Percentiles rank a stretch among this genome's conserved stretches.
These are phyloP conservation scores for Yamadazyma triangularis DNA, from an alignment of 1,139 yeast species.

Conservation along the genomic window DNA sequence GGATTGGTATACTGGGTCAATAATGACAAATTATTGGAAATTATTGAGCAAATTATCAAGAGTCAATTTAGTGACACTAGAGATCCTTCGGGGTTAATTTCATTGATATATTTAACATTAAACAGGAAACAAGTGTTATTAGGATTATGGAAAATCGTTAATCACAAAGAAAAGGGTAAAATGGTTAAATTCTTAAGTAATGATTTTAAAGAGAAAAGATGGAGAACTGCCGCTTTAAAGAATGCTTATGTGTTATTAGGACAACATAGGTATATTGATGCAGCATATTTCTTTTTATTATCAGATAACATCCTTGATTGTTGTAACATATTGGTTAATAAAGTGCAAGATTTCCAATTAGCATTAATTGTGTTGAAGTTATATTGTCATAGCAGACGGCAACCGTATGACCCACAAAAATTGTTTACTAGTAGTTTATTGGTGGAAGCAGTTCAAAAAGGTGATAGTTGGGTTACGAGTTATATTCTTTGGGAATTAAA, in stretches of 20 bases:
- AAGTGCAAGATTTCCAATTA: constrained; percentile 61
- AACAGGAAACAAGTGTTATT: constrained; percentile 70
- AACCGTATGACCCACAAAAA: constrained; percentile 5
- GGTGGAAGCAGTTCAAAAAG: constrained; percentile 54
- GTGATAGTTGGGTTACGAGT: constrained; percentile 79
- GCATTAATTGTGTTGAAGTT: constrained; percentile 81
- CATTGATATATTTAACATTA: constrained; percentile 75
- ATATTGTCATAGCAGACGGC: constrained; percentile 33
- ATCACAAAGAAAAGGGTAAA: constrained; percentile 78
- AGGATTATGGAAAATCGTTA: constrained; percentile 79
- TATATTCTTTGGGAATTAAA: constrained; percentile 74
- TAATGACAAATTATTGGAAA: constrained; percentile 39
- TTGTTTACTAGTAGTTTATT: constrained; percentile 47
- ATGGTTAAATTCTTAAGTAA: constrained; percentile 72
- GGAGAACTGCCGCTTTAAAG: constrained; percentile 86
- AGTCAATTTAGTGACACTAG: constrained; percentile 58
- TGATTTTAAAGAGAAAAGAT: constrained; percentile 68
- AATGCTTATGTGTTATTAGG: constrained; percentile 90
- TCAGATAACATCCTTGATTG: constrained; percentile 76
- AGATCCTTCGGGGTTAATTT: constrained; percentile 69
- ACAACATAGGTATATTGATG: constrained; percentile 80
- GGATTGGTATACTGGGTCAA: constrained; percentile 76
- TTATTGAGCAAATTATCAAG: constrained; percentile 66
- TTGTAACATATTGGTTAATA: constrained; percentile 64
- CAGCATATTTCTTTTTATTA: constrained; percentile 86